These are phyloP conservation scores for Rhizophora mangle DNA, from an alignment of 345 rosid genomes.

Conservation along the genomic window DNA sequence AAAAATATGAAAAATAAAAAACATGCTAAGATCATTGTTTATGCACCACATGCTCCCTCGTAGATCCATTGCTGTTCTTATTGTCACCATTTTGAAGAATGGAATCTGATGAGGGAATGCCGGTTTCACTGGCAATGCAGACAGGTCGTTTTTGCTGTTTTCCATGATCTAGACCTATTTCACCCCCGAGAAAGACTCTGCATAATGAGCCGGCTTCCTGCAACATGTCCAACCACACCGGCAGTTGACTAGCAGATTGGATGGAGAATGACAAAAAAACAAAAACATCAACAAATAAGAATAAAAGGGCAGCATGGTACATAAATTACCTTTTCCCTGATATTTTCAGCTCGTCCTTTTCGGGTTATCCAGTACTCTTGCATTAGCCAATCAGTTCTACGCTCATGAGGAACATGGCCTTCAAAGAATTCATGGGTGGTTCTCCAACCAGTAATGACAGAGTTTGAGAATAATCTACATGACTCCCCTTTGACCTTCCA, in stretches of 20 bases:
- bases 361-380: conserved; percentile 32
- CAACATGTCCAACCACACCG: conserved; percentile 30
- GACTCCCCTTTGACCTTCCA: conserved; percentile 46
- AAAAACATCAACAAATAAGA: neutral
- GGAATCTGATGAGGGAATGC: neutral
- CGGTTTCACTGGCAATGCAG: conserved; percentile 1
- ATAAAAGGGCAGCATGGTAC: neutral
- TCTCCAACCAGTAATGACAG: conserved; percentile 44
- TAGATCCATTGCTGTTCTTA: conserved; percentile 17
- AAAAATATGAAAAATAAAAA: neutral
- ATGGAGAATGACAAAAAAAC: conserved; percentile 14
- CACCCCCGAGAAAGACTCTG: conserved; percentile 28
- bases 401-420: conserved; percentile 29
- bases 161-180: conserved; percentile 8
- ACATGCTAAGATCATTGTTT: conserved; percentile 7
- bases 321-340: conserved; percentile 31
- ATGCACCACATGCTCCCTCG: conserved; percentile 31
- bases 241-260: conserved; percentile 18
- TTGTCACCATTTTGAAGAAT: neutral
- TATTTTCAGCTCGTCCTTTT: conserved; percentile 24
- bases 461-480: conserved; percentile 29
- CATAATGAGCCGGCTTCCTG: conserved; percentile 41
- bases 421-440: conserved; percentile 35
- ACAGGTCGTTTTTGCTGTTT: conserved; percentile 3
- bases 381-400: conserved; percentile 45